Evolutionary conservation across 768 basidiomycete species (phyloP), one percentile per base, ranked within the genome.

Genomic region (Boletus reticuloceps): DNA sequence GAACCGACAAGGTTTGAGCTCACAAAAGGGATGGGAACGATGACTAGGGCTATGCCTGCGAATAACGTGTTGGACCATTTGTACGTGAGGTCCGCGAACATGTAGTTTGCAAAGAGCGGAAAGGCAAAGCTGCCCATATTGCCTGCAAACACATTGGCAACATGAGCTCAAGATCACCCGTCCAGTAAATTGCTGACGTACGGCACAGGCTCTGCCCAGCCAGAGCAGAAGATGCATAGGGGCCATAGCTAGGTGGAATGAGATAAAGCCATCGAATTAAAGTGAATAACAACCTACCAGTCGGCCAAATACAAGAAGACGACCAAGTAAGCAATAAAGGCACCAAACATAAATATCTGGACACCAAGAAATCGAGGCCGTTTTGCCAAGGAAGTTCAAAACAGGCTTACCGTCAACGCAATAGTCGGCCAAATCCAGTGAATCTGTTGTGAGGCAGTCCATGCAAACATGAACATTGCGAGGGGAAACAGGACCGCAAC

Each of bases 191-290:
- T n/a, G 29, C 51, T 29, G 49, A 70, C 79, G 40, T 64, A 78
- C 84, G 74, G 48, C 78, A 75, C 43, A 86, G 74, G 56, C 82
- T 80, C 64, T 87, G 84, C 3, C 80, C 86, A 1, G 86, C 85
- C 10, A 87, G 70, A 22, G 85, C 85, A 6, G 83, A 85, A 1
- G 84, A 85, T 1, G 86, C 84, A 65, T 81, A 86, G 2, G 76
- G 77, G 3, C 80, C 80, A 62, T 82, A 82, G 57, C 80, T 66
- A 29, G 19, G 13, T 16, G 29, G 20, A 19, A 59, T 62, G 6
- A 50, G 42, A 36, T 3, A 43, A 34, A 5, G 10, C 6, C 2
- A 45, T 27, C 34, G 1, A 37, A n/a, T 20, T 8, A 36, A 22
- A 36, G 16, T 1, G 19, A 20, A 46, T 6, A 29, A 29, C 29